Evolutionary conservation across 192 early-diverging fungal genomes (phyloP).

Genomic region (Allomyces javanicus): DNA sequence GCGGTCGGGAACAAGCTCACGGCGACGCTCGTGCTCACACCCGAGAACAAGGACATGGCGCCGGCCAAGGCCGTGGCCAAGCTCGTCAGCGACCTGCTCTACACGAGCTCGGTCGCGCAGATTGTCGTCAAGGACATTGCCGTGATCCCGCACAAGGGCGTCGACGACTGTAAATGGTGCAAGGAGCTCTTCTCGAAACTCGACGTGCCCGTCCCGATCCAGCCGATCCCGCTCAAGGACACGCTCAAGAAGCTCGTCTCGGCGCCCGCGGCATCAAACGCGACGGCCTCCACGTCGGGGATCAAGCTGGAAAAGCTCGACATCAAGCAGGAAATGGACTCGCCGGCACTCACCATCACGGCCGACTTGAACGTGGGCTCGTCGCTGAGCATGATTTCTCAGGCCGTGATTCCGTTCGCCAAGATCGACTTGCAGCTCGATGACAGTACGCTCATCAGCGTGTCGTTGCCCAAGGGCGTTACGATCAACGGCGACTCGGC

Average conservation of each 20-base stretch:
- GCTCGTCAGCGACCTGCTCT: not conserved
- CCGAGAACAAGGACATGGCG: not conserved
- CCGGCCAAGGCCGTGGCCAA: not conserved
- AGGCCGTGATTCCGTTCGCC: not conserved
- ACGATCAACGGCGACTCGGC: not conserved
- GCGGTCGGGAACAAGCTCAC: not conserved
- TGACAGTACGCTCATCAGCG: not conserved
- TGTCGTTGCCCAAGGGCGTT: not conserved
- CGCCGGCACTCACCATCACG: not conserved
- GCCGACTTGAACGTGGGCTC: not conserved
- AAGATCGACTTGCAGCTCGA: not conserved
- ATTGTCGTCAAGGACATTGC: not conserved
- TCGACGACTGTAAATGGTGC: not conserved
- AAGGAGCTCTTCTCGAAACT: not conserved
- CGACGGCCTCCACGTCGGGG: not conserved
- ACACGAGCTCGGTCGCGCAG: not conserved
- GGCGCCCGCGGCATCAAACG: not conserved
- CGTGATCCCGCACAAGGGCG: not conserved
- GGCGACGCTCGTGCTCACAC: not conserved
- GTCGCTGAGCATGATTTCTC: not conserved
- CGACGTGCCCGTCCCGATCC: not conserved
- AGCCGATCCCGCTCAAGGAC: not conserved
- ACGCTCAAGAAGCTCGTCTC: not conserved
- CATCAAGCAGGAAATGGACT: conserved; percentile 1
- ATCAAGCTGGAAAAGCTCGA: not conserved